Base-by-base conservation (phyloP, 2,329 filamentous ascomycete genomes). In the Cytospora mali region DNA sequence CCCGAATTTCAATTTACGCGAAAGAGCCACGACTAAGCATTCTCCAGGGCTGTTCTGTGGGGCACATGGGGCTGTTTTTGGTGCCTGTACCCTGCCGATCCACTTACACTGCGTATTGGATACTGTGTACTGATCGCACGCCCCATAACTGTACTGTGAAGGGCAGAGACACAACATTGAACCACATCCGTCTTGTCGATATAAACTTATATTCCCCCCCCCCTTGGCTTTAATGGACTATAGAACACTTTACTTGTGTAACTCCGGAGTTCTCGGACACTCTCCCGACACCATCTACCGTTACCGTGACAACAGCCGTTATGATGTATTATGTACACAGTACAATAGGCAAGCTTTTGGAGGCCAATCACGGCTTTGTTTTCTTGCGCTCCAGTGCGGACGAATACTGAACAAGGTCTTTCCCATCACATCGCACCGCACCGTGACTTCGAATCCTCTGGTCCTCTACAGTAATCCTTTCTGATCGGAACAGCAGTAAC, bases 241-340 rank as follows among this genome's bases (percentile, higher is more conserved):
- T 10, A 46, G 13, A 6, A 46, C 14, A 21, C 21, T 4, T 9
- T n/a, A 46, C 39, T 23, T 9, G 39, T 21, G 42, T 46, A 46
- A 11, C n/a, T 46, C 18, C n/a, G 23, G n/a, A 23, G 7, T 23
- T 23, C 42, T 23, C 9, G 21, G 35, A n/a, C 31, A 33, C 9
- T 33, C 9, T 9, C 35, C n/a, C 9, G 18, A 4, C n/a, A n/a
- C 3, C 39, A 21, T 23, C 42, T 18, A n/a, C 42, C 42, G 58
- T 60, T 60, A 52, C 58, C 51, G 50, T 60, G 58, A 49, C 58
- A 49, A 60, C 58, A 60, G 27, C 58, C 58, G 35, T 21, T 25
- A 23, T 46, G n/a, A 21, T 46, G n/a, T 46, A 23, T 23, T 23
- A 46, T 11, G 6, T 10, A 46, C n/a, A 23, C n/a, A 46, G 42